Evolutionary conservation across 345 rosid species (phyloP).

Genomic region (Laguncularia racemosa): DNA sequence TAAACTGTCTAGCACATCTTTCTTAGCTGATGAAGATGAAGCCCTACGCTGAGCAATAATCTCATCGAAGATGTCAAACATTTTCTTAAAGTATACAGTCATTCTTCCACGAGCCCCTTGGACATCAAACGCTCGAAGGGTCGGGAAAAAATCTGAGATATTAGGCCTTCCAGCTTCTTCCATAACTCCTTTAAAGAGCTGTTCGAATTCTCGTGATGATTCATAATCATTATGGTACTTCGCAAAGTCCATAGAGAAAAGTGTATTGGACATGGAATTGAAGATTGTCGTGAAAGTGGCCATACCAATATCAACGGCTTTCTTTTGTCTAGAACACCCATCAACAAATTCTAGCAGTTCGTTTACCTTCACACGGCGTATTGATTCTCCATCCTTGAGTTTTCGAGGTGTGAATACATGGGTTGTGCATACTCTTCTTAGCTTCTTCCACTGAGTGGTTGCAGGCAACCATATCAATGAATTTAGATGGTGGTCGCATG

Average conservation of each 20-base stretch:
- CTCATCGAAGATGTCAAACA: conserved; percentile 13
- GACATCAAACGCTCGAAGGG: conserved; percentile 19
- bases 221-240: not conserved
- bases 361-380: conserved; percentile 16
- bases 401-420: conserved; percentile 25
- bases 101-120: conserved; percentile 18
- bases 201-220: conserved; percentile 13
- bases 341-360: conserved; percentile 13
- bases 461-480: conserved; percentile 31
- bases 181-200: conserved; percentile 11
- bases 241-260: conserved; percentile 17
- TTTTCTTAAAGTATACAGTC: conserved; percentile 6
- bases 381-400: conserved; percentile 20
- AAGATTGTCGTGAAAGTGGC: conserved; percentile 15
- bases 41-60: conserved; percentile 2
- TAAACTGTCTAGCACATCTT: conserved; percentile 30
- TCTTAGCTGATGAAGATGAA: not conserved
- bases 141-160: conserved; percentile 28
- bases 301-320: conserved; percentile 10
- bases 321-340: not conserved
- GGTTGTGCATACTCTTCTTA: conserved; percentile 24
- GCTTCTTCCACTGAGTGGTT: conserved; percentile 27
- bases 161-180: conserved; percentile 34
- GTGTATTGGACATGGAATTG: conserved; percentile 13
- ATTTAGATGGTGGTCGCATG: conserved; percentile 19